phyloP scores from a whole-genome alignment of 768 basidiomycete species.

The Tremella mesenterica region DNA sequence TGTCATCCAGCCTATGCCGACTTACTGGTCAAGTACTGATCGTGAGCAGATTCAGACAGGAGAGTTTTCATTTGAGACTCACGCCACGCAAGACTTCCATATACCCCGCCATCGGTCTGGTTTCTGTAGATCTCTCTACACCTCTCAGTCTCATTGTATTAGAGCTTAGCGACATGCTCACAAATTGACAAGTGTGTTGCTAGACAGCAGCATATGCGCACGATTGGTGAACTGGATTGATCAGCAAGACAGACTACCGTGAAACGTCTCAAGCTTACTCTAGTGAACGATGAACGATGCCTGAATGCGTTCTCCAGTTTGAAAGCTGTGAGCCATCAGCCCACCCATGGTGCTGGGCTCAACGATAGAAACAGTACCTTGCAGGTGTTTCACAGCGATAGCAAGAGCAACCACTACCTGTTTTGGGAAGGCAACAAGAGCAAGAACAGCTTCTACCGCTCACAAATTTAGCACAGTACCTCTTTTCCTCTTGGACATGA shows the following conservation, averaged over 20 bases:
- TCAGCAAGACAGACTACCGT: not conserved
- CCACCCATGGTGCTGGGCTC: slow-evolving; percentile 38
- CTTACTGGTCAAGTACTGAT: slow-evolving; percentile 58
- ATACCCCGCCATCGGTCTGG: slow-evolving; percentile 64
- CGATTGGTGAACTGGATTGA: slow-evolving; percentile 58
- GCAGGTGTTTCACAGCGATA: slow-evolving; percentile 38
- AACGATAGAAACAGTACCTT: slow-evolving; percentile 18
- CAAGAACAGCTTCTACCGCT: slow-evolving; percentile 30
- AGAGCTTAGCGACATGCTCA: slow-evolving; percentile 34
- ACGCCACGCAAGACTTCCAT: slow-evolving; percentile 68
- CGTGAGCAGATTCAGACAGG: not conserved
- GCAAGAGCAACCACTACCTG: slow-evolving; percentile 35
- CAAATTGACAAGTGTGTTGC: slow-evolving; percentile 77
- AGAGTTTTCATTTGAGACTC: slow-evolving; percentile 6
- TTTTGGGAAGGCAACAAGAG: slow-evolving; percentile 38
- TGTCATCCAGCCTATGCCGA: not conserved
- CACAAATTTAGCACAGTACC: slow-evolving; percentile 3
- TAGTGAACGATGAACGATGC: slow-evolving; percentile 65
- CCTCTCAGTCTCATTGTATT: not conserved
- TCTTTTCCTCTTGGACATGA: not conserved
- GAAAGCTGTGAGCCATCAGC: slow-evolving; percentile 48
- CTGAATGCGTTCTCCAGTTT: slow-evolving; percentile 68
- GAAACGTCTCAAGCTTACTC: slow-evolving; percentile 11
- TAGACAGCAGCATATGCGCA: slow-evolving; percentile 77
- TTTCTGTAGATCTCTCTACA: slow-evolving; percentile 80